Conservation (phyloP, 2,329 filamentous ascomycete species). For the Aureobasidium sp. region DNA sequence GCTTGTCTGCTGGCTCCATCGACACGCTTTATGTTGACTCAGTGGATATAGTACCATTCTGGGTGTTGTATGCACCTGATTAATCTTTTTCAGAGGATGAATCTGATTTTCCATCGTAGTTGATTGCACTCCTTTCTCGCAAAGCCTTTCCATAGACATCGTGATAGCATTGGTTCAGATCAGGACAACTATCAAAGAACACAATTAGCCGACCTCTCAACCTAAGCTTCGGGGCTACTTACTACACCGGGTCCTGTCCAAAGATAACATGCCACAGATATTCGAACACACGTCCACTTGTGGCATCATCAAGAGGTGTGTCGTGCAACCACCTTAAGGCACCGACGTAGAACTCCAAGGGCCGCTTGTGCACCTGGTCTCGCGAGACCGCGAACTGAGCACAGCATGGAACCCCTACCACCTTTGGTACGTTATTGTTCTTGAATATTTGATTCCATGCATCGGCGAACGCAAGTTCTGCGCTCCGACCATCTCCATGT, state of each 20-base stretch:
- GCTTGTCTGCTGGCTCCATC: no score
- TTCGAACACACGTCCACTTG: constrained; percentile 14
- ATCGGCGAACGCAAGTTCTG: constrained; percentile 42
- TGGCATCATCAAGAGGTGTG: background rate
- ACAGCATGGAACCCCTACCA: constrained; percentile 47
- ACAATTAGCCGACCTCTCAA: no score
- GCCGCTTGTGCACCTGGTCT: constrained; percentile 41
- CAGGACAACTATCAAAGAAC: no score
- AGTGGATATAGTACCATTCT: no score
- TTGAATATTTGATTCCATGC: constrained; percentile 46
- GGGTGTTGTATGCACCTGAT: no score
- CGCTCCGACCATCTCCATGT: constrained; percentile 32
- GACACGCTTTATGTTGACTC: no score
- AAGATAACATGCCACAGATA: constrained; percentile 18
- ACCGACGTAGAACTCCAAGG: constrained; percentile 42
- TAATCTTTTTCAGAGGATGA: no score
- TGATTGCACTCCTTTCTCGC: no score
- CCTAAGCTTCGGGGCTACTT: no score
- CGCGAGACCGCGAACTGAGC: constrained; percentile 49
- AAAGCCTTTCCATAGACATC: no score
- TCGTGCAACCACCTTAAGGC: constrained; percentile 23
- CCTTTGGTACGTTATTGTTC: constrained; percentile 32
- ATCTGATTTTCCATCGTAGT: no score
- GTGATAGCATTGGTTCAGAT: no score
- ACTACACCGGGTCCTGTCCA: background rate